Base-by-base conservation (phyloP, 208 protist genomes). In the Vickermania ingenoplastis region DNA sequence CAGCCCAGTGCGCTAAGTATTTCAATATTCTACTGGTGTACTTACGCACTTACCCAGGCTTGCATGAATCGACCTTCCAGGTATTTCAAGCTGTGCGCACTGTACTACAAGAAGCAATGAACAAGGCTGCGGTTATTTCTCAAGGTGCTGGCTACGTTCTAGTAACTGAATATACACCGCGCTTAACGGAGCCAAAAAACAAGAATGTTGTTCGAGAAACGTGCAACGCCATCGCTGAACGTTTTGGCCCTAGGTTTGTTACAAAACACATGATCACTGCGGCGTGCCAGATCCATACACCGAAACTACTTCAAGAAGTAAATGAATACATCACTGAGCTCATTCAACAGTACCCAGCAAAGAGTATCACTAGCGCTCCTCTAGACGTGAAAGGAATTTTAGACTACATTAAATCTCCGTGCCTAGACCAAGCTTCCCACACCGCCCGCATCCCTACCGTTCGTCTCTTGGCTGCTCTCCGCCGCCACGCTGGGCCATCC, bases 101-200 rank as follows among this genome's bases (percentile, higher is more conserved):
- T 22, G 41, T 74, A 11, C 29, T 67, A 2, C 52, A 53, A 30
- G 28, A 17, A 14, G 27, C 77, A 11, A 67, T 89, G 13, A 56
- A 59, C 13, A 71, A 77, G n/a, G 58, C 69, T 5, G 54, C 71
- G 45, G 60, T 26, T 3, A 55, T 92, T n/a, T 68, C 75, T 3
- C 57, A 66, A 27, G 79, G 75, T 17, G 82, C 79, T 3, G 73
- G 67, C 26, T 91, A 90, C 55, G 84, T 73, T 23, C 65, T 94
- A 53, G 75, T 94, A 26, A 59, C 72, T 0, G 88, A 75, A 49
- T 79, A 72, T 49, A 83, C 76, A 1, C 66, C 72, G 24, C 69
- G 81, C 30, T 58, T 92, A 29, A 79, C 80, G 7, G 84, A 95
- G 30, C 41, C 74, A n/a, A 95, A 92, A 60, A 91, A 79, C 60